Evolutionary conservation across 2,329 filamentous ascomycete genomes (phyloP).

Genomic region (Penicillium aurantiogriseum): DNA sequence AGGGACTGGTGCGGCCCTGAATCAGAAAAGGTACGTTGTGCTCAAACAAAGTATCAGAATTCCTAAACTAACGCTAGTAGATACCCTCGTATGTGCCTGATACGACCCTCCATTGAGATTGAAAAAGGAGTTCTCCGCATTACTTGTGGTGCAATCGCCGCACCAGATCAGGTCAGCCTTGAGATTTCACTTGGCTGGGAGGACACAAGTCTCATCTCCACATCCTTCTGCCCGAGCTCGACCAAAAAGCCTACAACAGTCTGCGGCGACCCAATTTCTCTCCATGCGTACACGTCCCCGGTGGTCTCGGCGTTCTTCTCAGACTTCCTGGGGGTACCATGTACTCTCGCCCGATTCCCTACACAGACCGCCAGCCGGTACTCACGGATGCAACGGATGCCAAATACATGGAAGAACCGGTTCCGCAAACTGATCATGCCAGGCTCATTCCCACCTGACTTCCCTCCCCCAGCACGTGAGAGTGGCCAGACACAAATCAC

Average conservation of each 20-base stretch:
- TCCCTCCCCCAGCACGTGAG: conserved; percentile 53
- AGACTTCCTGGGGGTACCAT: conserved; percentile 70
- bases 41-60: not conserved
- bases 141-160: conserved; percentile 38
- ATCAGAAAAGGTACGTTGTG: conserved; percentile 72
- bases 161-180: conserved; percentile 28
- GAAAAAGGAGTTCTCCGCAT: conserved; percentile 64
- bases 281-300: conserved; percentile 66
- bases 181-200: conserved; percentile 39
- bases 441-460: conserved; percentile 52
- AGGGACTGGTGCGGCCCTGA: conserved; percentile 79
- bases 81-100: conserved; percentile 74
- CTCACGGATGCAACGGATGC: conserved; percentile 67
- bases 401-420: conserved; percentile 28
- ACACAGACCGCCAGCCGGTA: conserved; percentile 65
- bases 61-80: not conserved
- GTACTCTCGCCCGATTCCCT: conserved; percentile 80
- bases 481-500: conserved; percentile 56
- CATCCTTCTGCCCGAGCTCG: conserved; percentile 54
- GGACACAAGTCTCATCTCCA: conserved; percentile 57
- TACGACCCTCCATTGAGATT: conserved; percentile 74
- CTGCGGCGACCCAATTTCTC: conserved; percentile 75
- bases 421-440: conserved; percentile 43
- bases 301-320: conserved; percentile 76
- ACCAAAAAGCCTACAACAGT: conserved; percentile 61